These are phyloP conservation scores for Schizochytrium sp. DNA, from an alignment of 108 stramenopile genomes.

Conservation along the genomic window DNA sequence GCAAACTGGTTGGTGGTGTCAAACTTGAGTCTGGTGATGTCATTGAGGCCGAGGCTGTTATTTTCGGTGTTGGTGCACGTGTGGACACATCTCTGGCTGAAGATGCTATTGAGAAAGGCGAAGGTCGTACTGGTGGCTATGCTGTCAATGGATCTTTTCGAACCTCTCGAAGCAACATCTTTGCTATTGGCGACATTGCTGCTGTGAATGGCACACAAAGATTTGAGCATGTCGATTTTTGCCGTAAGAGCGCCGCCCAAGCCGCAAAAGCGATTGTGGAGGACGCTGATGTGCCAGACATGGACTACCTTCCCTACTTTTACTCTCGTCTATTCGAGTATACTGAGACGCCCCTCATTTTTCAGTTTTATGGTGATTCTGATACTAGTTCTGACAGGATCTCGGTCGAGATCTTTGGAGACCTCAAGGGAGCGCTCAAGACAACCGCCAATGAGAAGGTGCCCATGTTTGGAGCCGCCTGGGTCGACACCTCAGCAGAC, in stretches of 20 bases:
- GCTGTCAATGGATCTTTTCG: conserved; percentile 5
- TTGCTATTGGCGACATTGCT: conserved; percentile 46
- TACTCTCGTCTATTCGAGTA: conserved; percentile 60
- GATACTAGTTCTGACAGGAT: not conserved
- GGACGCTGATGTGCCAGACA: not conserved
- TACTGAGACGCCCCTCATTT: conserved; percentile 54
- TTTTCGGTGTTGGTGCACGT: conserved; percentile 38
- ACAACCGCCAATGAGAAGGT: not conserved
- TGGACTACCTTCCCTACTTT: conserved; percentile 57
- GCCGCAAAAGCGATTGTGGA: conserved; percentile 34
- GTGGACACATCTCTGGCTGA: conserved; percentile 14
- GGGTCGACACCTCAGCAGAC: not conserved
- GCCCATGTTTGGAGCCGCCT: conserved; percentile 51
- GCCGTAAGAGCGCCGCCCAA: conserved; percentile 42
- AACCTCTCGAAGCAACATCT: not conserved
- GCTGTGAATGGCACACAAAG: conserved; percentile 12
- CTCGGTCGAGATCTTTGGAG: conserved; percentile 21
- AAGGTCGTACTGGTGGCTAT: conserved; percentile 29
- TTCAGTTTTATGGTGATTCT: conserved; percentile 54
- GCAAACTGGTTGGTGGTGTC: conserved; percentile 39
- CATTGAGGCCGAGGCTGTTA: conserved; percentile 14
- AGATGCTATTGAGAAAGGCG: not conserved
- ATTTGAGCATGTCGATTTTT: conserved; percentile 44
- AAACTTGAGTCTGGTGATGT: conserved; percentile 48
- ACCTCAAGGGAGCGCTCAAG: not conserved